phyloP scores from a whole-genome alignment of 2,329 filamentous ascomycete genomes.

The Cadophora gregata region DNA sequence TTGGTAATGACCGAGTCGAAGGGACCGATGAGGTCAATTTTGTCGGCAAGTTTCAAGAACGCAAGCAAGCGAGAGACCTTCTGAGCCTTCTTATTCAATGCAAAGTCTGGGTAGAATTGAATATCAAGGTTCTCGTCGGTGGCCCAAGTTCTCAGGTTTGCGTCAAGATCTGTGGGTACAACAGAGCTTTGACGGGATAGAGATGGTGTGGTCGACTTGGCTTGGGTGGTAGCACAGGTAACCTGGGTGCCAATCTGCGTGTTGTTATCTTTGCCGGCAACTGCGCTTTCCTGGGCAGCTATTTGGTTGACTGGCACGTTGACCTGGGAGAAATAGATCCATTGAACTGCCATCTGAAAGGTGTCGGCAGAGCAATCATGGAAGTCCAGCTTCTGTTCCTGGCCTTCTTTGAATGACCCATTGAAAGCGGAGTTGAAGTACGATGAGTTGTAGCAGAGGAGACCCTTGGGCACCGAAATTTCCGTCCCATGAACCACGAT shows the following conservation, averaged over 20 bases:
- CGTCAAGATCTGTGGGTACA: neutral
- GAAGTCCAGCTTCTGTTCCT: slow-evolving; percentile 17
- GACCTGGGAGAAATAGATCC: slow-evolving; percentile 26
- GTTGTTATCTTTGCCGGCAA: neutral
- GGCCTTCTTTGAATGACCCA: slow-evolving; percentile 13
- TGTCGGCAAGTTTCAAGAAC: slow-evolving; percentile 25
- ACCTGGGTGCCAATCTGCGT: neutral
- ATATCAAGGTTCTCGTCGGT: slow-evolving; percentile 8
- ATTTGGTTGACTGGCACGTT: slow-evolving; percentile 37
- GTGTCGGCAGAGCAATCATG: slow-evolving; percentile 14
- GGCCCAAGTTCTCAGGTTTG: neutral
- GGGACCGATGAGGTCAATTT: slow-evolving; percentile 20
- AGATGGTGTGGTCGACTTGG: neutral
- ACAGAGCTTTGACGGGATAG: slow-evolving; percentile 11
- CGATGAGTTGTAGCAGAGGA: slow-evolving; percentile 25
- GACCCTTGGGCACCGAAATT: slow-evolving; percentile 20
- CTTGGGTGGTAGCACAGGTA: neutral
- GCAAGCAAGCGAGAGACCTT: slow-evolving; percentile 21
- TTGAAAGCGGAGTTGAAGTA: slow-evolving; percentile 31
- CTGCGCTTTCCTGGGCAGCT: neutral
- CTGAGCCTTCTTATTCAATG: neutral
- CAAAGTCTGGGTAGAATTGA: neutral
- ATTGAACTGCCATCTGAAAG: slow-evolving; percentile 29
- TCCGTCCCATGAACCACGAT: slow-evolving; percentile 20
- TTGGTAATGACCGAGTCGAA: slow-evolving; percentile 16